These are phyloP conservation scores for Blastobotrys serpentis DNA, from an alignment of 1,139 yeast genomes.

Conservation along the genomic window DNA sequence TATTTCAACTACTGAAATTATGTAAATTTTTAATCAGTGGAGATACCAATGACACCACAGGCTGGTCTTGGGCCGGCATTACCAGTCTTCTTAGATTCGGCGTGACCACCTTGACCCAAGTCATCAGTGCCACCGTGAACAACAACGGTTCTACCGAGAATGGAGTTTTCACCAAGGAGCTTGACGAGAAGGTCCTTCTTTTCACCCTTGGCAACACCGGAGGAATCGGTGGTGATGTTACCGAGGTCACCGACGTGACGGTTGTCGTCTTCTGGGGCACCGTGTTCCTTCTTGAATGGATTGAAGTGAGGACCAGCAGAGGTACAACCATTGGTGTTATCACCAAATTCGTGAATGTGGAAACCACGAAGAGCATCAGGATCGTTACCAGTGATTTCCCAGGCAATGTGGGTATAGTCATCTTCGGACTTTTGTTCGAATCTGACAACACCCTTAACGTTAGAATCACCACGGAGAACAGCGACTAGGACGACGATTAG, in stretches of 20 bases:
- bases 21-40: slow-evolving; percentile 17
- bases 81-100: slow-evolving; percentile 95
- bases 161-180: slow-evolving; percentile 79
- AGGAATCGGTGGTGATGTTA: slow-evolving; percentile 80
- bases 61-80: slow-evolving; percentile 99
- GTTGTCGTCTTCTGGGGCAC: slow-evolving; percentile 84
- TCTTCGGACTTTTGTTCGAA: slow-evolving; percentile 79
- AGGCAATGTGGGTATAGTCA: slow-evolving; percentile 80
- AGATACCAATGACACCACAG: slow-evolving; percentile 91
- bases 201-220: slow-evolving; percentile 88
- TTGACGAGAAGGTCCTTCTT: slow-evolving; percentile 74
- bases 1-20: background rate
- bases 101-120: slow-evolving; percentile 93
- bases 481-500: slow-evolving; percentile 58
- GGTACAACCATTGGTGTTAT: slow-evolving; percentile 97
- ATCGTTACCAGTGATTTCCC: slow-evolving; percentile 85
- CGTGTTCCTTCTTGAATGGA: slow-evolving; percentile 88
- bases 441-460: slow-evolving; percentile 78
- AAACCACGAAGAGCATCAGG: slow-evolving; percentile 90
- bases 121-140: slow-evolving; percentile 95
- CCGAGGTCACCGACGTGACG: slow-evolving; percentile 99
- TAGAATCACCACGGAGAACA: slow-evolving; percentile 91
- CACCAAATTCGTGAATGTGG: slow-evolving; percentile 98
- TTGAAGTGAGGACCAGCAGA: slow-evolving; percentile 99
- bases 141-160: slow-evolving; percentile 94